Conservation (phyloP, 441 rosid species). For the Pelargonium australe region DNA sequence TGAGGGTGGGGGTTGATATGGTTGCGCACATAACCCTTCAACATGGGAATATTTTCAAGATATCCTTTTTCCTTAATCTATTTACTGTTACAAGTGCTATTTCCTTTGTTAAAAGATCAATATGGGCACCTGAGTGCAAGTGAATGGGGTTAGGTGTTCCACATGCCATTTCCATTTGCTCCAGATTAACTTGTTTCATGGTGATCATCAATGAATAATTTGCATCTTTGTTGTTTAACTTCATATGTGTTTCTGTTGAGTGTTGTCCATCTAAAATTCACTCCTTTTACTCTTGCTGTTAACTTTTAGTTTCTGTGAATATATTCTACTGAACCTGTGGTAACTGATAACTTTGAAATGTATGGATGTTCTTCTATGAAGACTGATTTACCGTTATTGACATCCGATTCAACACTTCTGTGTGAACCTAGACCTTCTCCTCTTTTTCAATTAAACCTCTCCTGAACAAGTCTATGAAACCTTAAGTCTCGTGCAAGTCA, state of each 20-base stretch:
- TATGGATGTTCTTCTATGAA: neutral
- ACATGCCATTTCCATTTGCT: neutral
- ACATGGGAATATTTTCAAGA: constrained; percentile 82
- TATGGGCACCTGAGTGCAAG: neutral
- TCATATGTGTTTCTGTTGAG: no score
- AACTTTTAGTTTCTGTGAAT: neutral
- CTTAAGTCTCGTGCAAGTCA: neutral
- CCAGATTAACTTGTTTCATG: neutral
- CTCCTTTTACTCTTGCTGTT: no score
- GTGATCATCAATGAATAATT: neutral
- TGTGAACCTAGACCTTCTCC: no score
- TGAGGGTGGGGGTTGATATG: constrained; percentile 89
- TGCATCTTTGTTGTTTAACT: neutral
- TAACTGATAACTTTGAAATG: neutral
- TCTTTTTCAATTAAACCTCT: no score
- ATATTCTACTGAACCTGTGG: neutral
- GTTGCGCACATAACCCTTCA: constrained; percentile 89
- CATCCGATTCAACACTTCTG: neutral
- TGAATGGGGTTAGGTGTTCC: constrained; percentile 1
- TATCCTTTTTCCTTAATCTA: constrained; percentile 46
- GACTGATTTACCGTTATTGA: neutral
- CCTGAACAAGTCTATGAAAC: no score
- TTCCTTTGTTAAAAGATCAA: neutral
- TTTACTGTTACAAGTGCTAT: neutral
- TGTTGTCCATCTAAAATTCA: no score